Evolutionary conservation across 2,329 filamentous ascomycete species (phyloP).

Genomic region (Claviceps humidiphila): DNA sequence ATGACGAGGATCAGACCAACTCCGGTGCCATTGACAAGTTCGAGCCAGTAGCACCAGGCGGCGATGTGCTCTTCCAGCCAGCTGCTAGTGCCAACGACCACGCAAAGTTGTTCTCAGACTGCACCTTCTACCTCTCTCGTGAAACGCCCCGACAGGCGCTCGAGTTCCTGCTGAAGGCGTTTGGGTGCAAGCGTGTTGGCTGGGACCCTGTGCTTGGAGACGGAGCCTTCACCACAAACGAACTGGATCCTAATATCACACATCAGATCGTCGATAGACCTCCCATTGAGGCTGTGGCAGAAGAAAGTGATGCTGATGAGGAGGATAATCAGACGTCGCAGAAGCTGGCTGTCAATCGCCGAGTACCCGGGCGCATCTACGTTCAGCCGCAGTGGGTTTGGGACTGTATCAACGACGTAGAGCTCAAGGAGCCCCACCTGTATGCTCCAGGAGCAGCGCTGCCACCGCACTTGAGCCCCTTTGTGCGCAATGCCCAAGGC

Average conservation of each 20-base stretch:
- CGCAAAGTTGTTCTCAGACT: constrained; percentile 69
- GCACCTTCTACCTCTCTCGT: constrained; percentile 84
- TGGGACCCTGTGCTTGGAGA: constrained; percentile 89
- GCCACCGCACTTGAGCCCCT: constrained; percentile 90
- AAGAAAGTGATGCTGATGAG: constrained; percentile 30
- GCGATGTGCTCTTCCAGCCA: constrained; percentile 77
- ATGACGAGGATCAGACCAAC: constrained; percentile 22
- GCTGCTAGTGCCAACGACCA: constrained; percentile 50
- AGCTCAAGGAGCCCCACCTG: constrained; percentile 71
- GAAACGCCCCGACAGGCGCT: constrained; percentile 83
- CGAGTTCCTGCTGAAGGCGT: constrained; percentile 85
- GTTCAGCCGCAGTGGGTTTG: constrained; percentile 97
- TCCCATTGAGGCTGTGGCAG: constrained; percentile 46
- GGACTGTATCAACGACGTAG: constrained; percentile 89
- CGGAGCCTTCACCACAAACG: constrained; percentile 82
- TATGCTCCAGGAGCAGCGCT: constrained; percentile 84
- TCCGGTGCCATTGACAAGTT: constrained; percentile 74
- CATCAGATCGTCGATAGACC: constrained; percentile 94
- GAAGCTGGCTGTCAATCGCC: constrained; percentile 47
- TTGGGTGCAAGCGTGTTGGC: constrained; percentile 89
- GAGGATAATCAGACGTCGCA: constrained; percentile 51
- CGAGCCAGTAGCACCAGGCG: constrained; percentile 68
- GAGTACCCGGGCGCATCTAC: constrained; percentile 84
- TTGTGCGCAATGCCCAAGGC: constrained; percentile 76
- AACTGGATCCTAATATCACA: constrained; percentile 78